phyloP scores from a whole-genome alignment of 345 rosid genomes.

The Diplotaxis tenuifolia region DNA sequence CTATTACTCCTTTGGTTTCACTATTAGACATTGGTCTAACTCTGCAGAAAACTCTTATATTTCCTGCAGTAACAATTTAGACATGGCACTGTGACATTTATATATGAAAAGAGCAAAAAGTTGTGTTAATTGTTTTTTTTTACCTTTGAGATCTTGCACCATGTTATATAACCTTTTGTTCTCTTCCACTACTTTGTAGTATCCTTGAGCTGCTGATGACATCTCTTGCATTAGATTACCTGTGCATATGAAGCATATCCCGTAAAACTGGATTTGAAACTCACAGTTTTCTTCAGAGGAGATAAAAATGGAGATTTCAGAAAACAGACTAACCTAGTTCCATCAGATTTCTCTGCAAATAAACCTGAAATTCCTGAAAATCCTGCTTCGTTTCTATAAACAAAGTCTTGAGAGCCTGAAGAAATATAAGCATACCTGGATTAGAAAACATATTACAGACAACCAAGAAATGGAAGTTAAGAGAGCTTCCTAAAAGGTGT shows the following conservation, averaged over 20 bases:
- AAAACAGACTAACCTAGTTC: slow-evolving; percentile 54
- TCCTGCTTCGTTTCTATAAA: slow-evolving; percentile 56
- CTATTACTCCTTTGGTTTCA: slow-evolving; percentile 48
- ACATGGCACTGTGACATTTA: not conserved
- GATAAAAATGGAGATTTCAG: slow-evolving; percentile 3
- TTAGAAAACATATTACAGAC: not conserved
- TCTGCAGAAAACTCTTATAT: slow-evolving; percentile 90
- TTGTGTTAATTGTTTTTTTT: slow-evolving; percentile 9
- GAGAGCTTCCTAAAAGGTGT: not conserved
- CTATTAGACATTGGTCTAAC: slow-evolving; percentile 58
- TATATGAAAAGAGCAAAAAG: not conserved
- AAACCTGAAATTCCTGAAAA: slow-evolving; percentile 57
- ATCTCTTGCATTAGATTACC: slow-evolving; percentile 74
- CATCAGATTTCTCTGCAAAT: slow-evolving; percentile 59
- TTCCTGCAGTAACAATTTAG: slow-evolving; percentile 51
- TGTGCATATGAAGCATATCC: slow-evolving; percentile 35
- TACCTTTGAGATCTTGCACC: slow-evolving; percentile 99
- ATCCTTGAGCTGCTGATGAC: slow-evolving; percentile 82
- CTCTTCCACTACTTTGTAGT: slow-evolving; percentile 78
- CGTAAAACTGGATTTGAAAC: too few relatives aligned
- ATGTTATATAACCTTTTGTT: slow-evolving; percentile 80
- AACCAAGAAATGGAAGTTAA: not conserved
- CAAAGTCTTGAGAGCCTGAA: slow-evolving; percentile 70
- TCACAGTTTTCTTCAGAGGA: not conserved
- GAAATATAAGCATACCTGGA: slow-evolving; percentile 2